Evolutionary conservation across 805 yeast genomes (phyloP), one percentile per base, ranked within the genome.

Genomic region (Cyberlindnera meyerae): DNA sequence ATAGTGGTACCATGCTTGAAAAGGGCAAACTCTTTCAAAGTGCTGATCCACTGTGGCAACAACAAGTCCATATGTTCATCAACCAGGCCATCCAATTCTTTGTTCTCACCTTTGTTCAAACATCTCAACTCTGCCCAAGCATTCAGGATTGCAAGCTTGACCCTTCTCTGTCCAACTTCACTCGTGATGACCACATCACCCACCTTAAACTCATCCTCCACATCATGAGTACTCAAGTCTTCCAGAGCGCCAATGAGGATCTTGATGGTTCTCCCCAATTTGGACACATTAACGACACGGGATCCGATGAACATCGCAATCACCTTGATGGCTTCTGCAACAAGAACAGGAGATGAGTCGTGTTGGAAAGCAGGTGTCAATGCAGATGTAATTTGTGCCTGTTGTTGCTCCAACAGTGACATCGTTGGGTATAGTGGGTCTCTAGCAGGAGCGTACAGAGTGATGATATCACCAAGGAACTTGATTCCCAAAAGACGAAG

Each of bases 341-440:
- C 88, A 1, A 87, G 71, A 25, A 73, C 72, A 1, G 94, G 76
- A 11, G 82, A 79, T 39, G 88, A 79, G 14, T 79, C 89, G 4
- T 71, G 65, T 24, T 71, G 72, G 61, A 93, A 90, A 9, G 95
- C 86, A 0, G 97, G 96, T 33, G 87, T 73, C 38, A 90, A 67
- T 0, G 97, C 95, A 40, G 95, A 81, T 8, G 85, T 80, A 8
- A 93, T 85, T 49, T 87, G 96, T 0, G 97, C 97, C 51, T 93
- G 96, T 52, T 84, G 95, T 59, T 89, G 97, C 47, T 85, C 95
- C 29, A 90, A 62, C 8, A 88, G 68, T 0, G 90, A 73, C 12
- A 73, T 72, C 4, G 79, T 77, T 0, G 85, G 81, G 48, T 79
- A 81, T 20, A 83, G 71, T 0, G 90, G 87, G 54, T 84, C 96